Base-by-base conservation (phyloP, 2,329 filamentous ascomycete species). In the Emergomyces pasteurianus region DNA sequence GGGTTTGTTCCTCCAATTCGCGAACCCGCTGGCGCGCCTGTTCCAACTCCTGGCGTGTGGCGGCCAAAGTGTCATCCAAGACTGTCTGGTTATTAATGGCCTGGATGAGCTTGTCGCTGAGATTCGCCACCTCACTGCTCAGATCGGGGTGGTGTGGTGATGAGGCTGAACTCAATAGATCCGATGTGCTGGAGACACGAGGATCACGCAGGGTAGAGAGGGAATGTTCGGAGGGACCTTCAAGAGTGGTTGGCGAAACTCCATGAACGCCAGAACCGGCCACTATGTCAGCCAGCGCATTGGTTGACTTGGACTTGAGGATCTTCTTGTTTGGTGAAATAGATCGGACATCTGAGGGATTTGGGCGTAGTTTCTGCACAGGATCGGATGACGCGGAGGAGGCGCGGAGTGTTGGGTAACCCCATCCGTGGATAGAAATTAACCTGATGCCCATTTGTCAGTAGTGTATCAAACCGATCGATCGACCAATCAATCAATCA, bases 1-100 rank as follows among this genome's bases (percentile, higher is more conserved):
- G 83, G 49, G 85, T 86, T 65, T 86, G 82, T 36, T 75, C 73
- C 74, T 96, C 90, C 21, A 96, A 77, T 58, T 85, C 79, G 59
- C 79, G 80, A 59, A 95, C 83, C 67, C 82, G 83, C 55, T 86
- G 83, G 62, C 81, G 83, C 9, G 90, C 84, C 40, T 82, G 74
- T 60, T 95, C 90, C 54, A 97, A 79, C 70, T 97, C 91, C 71
- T 92, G 87, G 43, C 91, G 85, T 18, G 91, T 88, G 58, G 85
- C 86, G 57, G 90, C 87, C 21, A 99, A 80, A 12, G 85, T 89
- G 73, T 99, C 94, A 74, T 97, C 94, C 52, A 99, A 82, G 26
- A 83, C 86, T 8, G 92, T 96, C 74, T 96, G 92, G 73, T 95
- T 88, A 72, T 99, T 99, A 75, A 99, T 96, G 52, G 94, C 92